Percentiles rank a stretch among this genome's conserved stretches.
These are phyloP conservation scores for Cordia subcordata DNA, from an alignment of 257 asterid species.

Conservation along the genomic window DNA sequence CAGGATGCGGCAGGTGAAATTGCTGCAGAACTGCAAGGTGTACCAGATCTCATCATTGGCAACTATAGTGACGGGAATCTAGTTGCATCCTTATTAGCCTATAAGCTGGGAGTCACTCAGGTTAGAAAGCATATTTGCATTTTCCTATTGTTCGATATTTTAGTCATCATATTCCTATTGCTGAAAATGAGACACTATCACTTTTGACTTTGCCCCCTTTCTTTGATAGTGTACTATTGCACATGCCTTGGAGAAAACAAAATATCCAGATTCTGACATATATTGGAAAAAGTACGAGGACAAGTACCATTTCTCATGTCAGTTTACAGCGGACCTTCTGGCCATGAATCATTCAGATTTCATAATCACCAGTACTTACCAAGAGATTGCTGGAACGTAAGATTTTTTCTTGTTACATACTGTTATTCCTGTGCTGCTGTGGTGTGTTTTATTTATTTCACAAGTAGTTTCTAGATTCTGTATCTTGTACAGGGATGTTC, in stretches of 20 bases:
- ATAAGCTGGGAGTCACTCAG: conserved; percentile 93
- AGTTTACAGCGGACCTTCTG: conserved; percentile 92
- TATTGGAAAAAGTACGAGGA: conserved; percentile 88
- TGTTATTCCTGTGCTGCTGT: background rate
- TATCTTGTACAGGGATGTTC: no score
- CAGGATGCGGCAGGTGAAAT: conserved; percentile 87
- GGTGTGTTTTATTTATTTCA: no score
- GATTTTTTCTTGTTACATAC: conserved; percentile 20
- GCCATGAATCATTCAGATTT: conserved; percentile 97
- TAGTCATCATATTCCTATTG: background rate
- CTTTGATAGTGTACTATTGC: conserved; percentile 87
- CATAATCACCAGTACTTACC: conserved; percentile 95
- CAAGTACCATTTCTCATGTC: conserved; percentile 92
- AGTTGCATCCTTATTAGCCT: conserved; percentile 80
- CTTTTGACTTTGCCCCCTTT: background rate
- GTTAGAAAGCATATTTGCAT: conserved; percentile 26
- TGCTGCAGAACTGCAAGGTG: conserved; percentile 86
- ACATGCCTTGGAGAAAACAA: conserved; percentile 96
- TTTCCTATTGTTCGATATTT: background rate
- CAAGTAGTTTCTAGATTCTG: no score
- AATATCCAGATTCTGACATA: conserved; percentile 96
- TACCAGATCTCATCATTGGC: conserved; percentile 82
- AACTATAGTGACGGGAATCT: conserved; percentile 99
- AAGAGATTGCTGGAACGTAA: conserved; percentile 99
- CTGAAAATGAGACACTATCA: background rate